These are phyloP conservation scores for Pseudocercospora cruenta DNA, from an alignment of 2,329 filamentous ascomycete genomes.

Conservation along the genomic window DNA sequence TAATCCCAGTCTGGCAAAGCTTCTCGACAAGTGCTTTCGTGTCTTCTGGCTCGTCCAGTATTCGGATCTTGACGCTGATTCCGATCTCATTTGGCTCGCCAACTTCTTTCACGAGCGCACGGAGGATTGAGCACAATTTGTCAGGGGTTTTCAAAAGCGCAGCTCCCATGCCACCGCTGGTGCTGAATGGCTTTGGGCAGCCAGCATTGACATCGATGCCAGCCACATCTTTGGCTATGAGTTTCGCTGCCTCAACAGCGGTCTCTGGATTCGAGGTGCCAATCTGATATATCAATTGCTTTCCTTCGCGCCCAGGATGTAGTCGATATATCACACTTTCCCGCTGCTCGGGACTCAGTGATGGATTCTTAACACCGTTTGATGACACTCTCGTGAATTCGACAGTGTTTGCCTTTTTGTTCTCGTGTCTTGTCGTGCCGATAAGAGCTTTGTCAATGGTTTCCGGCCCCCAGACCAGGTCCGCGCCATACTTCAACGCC, in stretches of 20 bases:
- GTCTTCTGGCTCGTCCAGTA: constrained; percentile 74
- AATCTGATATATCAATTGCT: constrained; percentile 84
- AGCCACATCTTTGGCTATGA: constrained; percentile 84
- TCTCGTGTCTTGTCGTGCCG: constrained; percentile 77
- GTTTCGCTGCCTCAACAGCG: constrained; percentile 79
- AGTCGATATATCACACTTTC: constrained; percentile 80
- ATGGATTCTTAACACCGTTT: constrained; percentile 66
- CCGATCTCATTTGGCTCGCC: constrained; percentile 80
- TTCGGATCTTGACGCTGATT: constrained; percentile 94
- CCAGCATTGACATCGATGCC: constrained; percentile 97
- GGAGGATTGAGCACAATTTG: constrained; percentile 78
- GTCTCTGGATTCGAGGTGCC: constrained; percentile 81
- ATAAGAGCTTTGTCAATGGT: constrained; percentile 92
- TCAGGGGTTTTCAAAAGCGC: constrained; percentile 86
- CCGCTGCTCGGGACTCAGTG: constrained; percentile 53
- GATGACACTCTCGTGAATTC: constrained; percentile 82
- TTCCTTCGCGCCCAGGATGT: constrained; percentile 74
- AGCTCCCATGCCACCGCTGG: constrained; percentile 91
- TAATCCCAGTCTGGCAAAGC: constrained; percentile 86
- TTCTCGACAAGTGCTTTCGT: constrained; percentile 77
- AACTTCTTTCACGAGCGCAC: constrained; percentile 78
- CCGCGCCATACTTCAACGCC: constrained; percentile 91
- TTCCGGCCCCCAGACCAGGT: constrained; percentile 97
- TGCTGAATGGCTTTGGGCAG: constrained; percentile 97
- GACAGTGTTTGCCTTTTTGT: constrained; percentile 75